phyloP scores from a whole-genome alignment of 306 rosid species.

The Acacia confusa region DNA sequence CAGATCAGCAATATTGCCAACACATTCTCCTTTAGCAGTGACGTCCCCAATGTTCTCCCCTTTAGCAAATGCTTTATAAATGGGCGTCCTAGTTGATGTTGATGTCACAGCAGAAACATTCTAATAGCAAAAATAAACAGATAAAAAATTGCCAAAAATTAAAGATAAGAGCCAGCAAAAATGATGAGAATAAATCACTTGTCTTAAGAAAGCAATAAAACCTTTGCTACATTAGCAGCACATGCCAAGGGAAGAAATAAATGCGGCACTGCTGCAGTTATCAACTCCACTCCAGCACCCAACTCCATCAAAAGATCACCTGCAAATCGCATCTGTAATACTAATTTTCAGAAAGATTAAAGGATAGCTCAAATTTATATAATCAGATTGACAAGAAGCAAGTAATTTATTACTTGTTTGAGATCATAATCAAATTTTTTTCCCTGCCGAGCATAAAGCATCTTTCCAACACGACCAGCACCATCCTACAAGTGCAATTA shows the following conservation, averaged over 20 bases:
- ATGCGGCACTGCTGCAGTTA: constrained; percentile 87
- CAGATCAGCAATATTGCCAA: constrained; percentile 94
- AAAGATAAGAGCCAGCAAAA: constrained; percentile 25
- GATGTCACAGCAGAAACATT: constrained; percentile 98
- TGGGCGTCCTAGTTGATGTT: constrained; percentile 96
- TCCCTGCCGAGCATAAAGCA: constrained; percentile 96
- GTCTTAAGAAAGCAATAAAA: constrained; percentile 24
- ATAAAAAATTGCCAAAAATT: not conserved
- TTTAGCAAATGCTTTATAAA: constrained; percentile 97
- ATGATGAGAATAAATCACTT: not conserved
- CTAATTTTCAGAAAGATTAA: constrained; percentile 22
- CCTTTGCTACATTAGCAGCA: constrained; percentile 98
- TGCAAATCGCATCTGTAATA: constrained; percentile 74
- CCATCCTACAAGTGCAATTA: constrained; percentile 64
- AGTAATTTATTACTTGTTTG: constrained; percentile 62
- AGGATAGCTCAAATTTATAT: constrained; percentile 18
- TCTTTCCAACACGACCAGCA: constrained; percentile 98
- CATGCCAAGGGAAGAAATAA: constrained; percentile 98
- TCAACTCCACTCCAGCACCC: constrained; percentile 97
- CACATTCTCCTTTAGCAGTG: constrained; percentile 99
- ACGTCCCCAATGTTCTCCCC: constrained; percentile 99
- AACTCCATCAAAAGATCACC: constrained; percentile 98
- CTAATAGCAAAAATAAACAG: constrained; percentile 47
- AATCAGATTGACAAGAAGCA: not conserved
- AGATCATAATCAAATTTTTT: constrained; percentile 96